Evolutionary conservation across 2,329 filamentous ascomycete genomes (phyloP).

Genomic region (Aspergillus ustus): DNA sequence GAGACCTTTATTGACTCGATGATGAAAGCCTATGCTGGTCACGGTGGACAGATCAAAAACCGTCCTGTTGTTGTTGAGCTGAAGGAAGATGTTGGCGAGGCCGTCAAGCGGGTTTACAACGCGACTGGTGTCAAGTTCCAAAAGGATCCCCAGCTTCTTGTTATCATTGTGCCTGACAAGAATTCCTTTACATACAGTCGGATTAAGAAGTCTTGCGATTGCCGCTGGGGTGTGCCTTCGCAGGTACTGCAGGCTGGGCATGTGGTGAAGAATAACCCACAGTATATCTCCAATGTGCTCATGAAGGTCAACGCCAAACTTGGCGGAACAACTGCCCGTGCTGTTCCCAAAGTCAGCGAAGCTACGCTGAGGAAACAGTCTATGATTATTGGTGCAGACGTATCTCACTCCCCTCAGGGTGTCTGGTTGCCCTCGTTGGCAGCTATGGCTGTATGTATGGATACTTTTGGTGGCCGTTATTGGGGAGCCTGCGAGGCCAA

Average conservation of each 20-base stretch:
- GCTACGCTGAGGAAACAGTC: slow-evolving; percentile 54
- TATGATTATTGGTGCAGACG: slow-evolving; percentile 88
- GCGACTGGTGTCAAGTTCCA: slow-evolving; percentile 59
- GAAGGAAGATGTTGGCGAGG: slow-evolving; percentile 53
- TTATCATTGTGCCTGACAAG: slow-evolving; percentile 76
- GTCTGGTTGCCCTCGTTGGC: slow-evolving; percentile 74
- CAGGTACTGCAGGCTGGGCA: slow-evolving; percentile 79
- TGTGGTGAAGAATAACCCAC: slow-evolving; percentile 70
- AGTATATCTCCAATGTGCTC: slow-evolving; percentile 90
- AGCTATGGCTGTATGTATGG: slow-evolving; percentile 82
- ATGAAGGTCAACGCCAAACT: slow-evolving; percentile 99
- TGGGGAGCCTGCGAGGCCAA: slow-evolving; percentile 82
- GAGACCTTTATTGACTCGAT: slow-evolving; percentile 66
- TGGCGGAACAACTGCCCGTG: slow-evolving; percentile 73
- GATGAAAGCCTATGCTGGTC: slow-evolving; percentile 61
- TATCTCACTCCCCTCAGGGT: slow-evolving; percentile 80
- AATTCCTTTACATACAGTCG: slow-evolving; percentile 76
- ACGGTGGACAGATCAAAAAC: slow-evolving; percentile 62
- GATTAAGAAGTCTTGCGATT: slow-evolving; percentile 88
- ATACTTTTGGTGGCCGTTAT: slow-evolving; percentile 73
- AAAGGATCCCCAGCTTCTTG: slow-evolving; percentile 71
- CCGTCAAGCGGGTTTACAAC: slow-evolving; percentile 62
- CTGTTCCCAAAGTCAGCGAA: slow-evolving; percentile 48
- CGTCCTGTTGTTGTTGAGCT: slow-evolving; percentile 52
- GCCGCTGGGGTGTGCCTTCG: slow-evolving; percentile 78